Percentiles rank a stretch among this genome's conserved stretches.
These are phyloP conservation scores for Botrytis galanthina DNA, from an alignment of 2,329 filamentous ascomycete species.

Conservation along the genomic window DNA sequence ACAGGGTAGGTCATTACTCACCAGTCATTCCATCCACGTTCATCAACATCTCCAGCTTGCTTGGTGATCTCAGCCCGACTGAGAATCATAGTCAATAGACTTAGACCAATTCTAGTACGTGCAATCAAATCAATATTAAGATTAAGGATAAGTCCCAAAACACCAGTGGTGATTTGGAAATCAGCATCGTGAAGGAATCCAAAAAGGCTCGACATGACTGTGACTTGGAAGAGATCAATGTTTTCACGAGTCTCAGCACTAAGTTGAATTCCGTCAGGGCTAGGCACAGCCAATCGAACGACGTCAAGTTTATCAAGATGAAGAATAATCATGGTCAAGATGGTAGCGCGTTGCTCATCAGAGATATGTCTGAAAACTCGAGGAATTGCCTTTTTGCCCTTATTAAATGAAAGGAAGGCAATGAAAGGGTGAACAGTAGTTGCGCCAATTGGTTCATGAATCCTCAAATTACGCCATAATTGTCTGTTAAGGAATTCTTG, in stretches of 20 bases:
- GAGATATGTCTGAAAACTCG: conserved; percentile 92
- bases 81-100: conserved; percentile 88
- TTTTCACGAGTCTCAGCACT: conserved; percentile 80
- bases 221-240: conserved; percentile 83
- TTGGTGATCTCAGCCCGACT: conserved; percentile 93
- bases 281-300: conserved; percentile 74
- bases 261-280: conserved; percentile 68
- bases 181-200: conserved; percentile 88
- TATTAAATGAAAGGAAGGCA: conserved; percentile 87
- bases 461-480: conserved; percentile 84
- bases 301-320: conserved; percentile 92
- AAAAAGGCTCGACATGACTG: conserved; percentile 87
- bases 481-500: conserved; percentile 70
- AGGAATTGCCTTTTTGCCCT: conserved; percentile 94
- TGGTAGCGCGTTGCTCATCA: conserved; percentile 88
- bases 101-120: conserved; percentile 82
- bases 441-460: conserved; percentile 83
- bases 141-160: conserved; percentile 79
- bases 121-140: conserved; percentile 82
- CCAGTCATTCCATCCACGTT: conserved; percentile 81
- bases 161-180: conserved; percentile 84
- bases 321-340: conserved; percentile 92
- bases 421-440: conserved; percentile 90
- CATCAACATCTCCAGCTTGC: conserved; percentile 67
- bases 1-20: conserved; percentile 39